Conservation (phyloP, 352 stramenopile genomes). For the Globisporangium alternatum region DNA sequence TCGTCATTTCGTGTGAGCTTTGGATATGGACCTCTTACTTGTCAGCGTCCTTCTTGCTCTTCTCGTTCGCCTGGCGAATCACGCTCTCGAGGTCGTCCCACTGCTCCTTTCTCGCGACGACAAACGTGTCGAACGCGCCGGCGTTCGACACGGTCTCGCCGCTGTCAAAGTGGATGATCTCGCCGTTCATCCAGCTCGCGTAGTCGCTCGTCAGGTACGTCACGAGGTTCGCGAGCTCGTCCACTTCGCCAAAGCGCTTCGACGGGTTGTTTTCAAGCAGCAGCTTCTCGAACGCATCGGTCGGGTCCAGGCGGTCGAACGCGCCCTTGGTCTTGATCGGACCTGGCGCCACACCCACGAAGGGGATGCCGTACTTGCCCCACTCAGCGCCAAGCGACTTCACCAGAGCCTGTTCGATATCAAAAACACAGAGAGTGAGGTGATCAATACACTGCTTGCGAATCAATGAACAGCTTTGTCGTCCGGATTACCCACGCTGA, state of each 20-base stretch:
- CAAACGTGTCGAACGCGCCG: slow-evolving; percentile 82
- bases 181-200: slow-evolving; percentile 77
- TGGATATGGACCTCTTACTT: too few species aligned
- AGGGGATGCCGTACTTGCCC: slow-evolving; percentile 93
- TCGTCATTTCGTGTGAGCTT: too few species aligned
- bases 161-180: slow-evolving; percentile 81
- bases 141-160: slow-evolving; percentile 72
- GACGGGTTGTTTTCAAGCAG: slow-evolving; percentile 71
- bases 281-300: slow-evolving; percentile 60
- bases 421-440: too few species aligned
- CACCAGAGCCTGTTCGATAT: slow-evolving; percentile 50
- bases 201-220: slow-evolving; percentile 80
- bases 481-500: slow-evolving; percentile 48
- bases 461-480: not conserved
- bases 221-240: slow-evolving; percentile 77
- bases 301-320: slow-evolving; percentile 75
- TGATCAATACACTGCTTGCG: too few species aligned
- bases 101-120: slow-evolving; percentile 47
- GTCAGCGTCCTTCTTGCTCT: too few species aligned
- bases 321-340: slow-evolving; percentile 90
- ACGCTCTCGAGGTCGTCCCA: too few species aligned
- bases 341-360: slow-evolving; percentile 96
- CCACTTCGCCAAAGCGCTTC: slow-evolving; percentile 69
- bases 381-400: slow-evolving; percentile 96
- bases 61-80: too few species aligned